Percentiles rank a stretch among this genome's conserved stretches.
These are phyloP conservation scores for Ambrosiella beaveri DNA, from an alignment of 2,329 filamentous ascomycete genomes.

Conservation along the genomic window DNA sequence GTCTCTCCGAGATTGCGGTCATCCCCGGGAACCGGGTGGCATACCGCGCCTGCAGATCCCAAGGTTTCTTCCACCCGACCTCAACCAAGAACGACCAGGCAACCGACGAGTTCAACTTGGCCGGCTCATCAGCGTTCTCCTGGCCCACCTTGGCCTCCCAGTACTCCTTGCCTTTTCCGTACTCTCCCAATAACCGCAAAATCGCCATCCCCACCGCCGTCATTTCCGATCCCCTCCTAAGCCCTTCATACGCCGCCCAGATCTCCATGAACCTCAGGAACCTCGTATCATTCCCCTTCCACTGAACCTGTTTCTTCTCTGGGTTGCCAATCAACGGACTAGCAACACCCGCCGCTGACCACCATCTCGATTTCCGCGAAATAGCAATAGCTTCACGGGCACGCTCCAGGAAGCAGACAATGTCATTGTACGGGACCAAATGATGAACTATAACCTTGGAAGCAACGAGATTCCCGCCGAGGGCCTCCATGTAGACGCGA, in stretches of 20 bases:
- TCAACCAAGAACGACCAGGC: constrained; percentile 59
- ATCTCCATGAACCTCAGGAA: constrained; percentile 53
- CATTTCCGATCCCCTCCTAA: constrained; percentile 33
- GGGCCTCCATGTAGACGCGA: constrained; percentile 14
- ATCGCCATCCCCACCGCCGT: constrained; percentile 47
- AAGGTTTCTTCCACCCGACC: constrained; percentile 51
- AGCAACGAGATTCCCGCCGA: not conserved
- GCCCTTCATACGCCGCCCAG: constrained; percentile 43
- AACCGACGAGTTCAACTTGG: constrained; percentile 27
- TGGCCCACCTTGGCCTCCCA: too few relatives aligned
- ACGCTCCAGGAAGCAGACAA: constrained; percentile 27
- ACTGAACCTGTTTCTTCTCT: constrained; percentile 17
- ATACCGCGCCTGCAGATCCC: constrained; percentile 51
- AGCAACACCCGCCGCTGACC: constrained; percentile 18
- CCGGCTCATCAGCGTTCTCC: constrained; percentile 6
- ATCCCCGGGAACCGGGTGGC: constrained; percentile 32
- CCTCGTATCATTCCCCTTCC: constrained; percentile 32
- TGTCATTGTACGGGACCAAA: too few relatives aligned
- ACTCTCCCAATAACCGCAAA: constrained; percentile 43
- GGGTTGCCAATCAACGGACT: not conserved
- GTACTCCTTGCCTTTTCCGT: constrained; percentile 23
- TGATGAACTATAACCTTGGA: too few relatives aligned
- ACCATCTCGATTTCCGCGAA: constrained; percentile 29
- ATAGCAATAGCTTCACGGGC: constrained; percentile 33
- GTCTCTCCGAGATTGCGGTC: not conserved